Base-by-base conservation (phyloP, 371 early-diverging fungal genomes). In the Syncephalastrum racemosum region DNA sequence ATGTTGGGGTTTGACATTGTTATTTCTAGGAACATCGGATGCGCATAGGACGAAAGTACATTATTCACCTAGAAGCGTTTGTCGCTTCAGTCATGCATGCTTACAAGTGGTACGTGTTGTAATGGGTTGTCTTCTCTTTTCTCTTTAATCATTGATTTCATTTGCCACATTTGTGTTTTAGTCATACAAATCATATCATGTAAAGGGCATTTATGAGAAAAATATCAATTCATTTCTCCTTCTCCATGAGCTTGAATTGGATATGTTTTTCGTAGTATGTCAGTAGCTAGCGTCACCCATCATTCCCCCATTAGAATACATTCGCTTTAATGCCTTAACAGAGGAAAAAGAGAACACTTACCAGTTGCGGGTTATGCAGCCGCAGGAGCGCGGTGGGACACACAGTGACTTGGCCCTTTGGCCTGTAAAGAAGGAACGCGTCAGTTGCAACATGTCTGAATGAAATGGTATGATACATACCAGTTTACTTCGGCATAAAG, bases 41-140 rank as follows among this genome's bases (percentile, higher is more conserved):
- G 61, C 81, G 84, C 27, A 60, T 79, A 14, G 99, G 99, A 0
- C 86, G 79, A 46, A 99, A 99, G 79, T 81, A 90, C 0, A 95
- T 99, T 16, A 93, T 98, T 63, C 99, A 99, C 73, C 72, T 99
- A 25, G 99, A 99, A 73, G 97, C 98, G 1, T 99, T 96, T 79
- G 90, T 92, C 14, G 94, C 94, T 36, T 84, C 84, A 60, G 82
- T 92, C 39, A 96, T 97, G 96, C 70, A 78, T 25, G 60, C 82
- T 4, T 92, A 87, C 60, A 82, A 74, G 16, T 60, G 77, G 73
- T 66, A 75, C 59, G 54, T 49, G 14, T 7, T 22, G 12, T 15
- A 0, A 8, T 2, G 7, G 8, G 2, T 45, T 22, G 2, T 45
- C 10, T 19, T 3, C 10, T 19, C 12, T 19, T 44, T 3, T 44